Percentiles rank a stretch among this genome's conserved stretches.
phyloP scores from a whole-genome alignment of 148 eudicot species.

The Hydrangea macrophylla region DNA sequence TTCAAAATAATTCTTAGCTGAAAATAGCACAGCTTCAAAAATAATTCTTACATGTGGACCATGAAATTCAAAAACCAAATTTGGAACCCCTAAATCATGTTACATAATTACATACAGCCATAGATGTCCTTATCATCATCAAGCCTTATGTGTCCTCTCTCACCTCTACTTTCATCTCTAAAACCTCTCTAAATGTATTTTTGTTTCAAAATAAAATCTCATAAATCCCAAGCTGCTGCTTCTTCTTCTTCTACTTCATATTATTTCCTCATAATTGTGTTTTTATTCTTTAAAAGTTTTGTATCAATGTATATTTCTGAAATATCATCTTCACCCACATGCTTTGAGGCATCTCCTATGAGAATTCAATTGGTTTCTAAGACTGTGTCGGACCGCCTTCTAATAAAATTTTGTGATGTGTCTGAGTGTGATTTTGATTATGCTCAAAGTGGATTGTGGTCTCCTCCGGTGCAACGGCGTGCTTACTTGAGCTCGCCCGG shows the following conservation, averaged over 20 bases:
- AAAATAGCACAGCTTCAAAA: background rate
- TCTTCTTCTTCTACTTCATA: background rate
- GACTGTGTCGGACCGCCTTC: constrained; percentile 43
- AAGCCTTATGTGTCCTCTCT: background rate
- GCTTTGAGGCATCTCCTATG: constrained; percentile 12
- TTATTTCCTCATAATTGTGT: background rate
- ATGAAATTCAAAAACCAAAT: background rate
- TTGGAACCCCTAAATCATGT: background rate
- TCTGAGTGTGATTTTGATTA: constrained; percentile 55
- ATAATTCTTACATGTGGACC: background rate
- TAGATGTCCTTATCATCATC: constrained; percentile 15
- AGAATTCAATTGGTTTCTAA: constrained; percentile 41
- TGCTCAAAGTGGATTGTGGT: constrained; percentile 54
- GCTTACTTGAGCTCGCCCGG: constrained; percentile 35
- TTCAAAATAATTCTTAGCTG: background rate
- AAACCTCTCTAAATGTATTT: background rate
- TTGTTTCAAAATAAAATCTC: background rate
- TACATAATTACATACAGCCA: constrained; percentile 17
- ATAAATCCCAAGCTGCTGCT: background rate
- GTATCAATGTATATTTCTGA: constrained; percentile 14
- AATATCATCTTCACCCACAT: constrained; percentile 12
- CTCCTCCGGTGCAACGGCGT: constrained; percentile 47
- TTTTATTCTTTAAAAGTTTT: background rate
- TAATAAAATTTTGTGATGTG: constrained; percentile 48
- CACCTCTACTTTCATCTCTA: background rate